These are phyloP conservation scores for Venturia oleaginea DNA, from an alignment of 2,329 filamentous ascomycete genomes.

Conservation along the genomic window DNA sequence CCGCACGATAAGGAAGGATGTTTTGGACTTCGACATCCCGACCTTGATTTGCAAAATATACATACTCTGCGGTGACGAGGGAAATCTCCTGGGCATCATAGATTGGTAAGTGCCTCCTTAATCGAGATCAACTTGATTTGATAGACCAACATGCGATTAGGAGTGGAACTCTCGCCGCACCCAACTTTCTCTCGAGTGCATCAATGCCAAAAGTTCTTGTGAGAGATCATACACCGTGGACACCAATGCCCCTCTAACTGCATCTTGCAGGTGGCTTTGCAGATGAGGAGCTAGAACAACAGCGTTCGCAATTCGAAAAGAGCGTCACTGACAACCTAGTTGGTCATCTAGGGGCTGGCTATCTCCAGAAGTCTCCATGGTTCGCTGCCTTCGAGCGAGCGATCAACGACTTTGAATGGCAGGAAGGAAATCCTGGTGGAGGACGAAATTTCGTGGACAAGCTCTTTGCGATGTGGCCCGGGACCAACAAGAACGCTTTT, in stretches of 20 bases:
- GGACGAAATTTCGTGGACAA: not conserved
- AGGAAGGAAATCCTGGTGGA: not conserved
- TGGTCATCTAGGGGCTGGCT: not conserved
- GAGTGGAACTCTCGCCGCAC: not conserved
- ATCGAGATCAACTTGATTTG: not conserved
- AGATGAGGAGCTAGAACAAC: not conserved
- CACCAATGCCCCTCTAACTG: not conserved
- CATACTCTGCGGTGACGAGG: constrained; percentile 16
- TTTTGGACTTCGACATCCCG: constrained; percentile 12
- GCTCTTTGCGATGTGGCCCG: not conserved
- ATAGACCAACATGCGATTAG: not conserved
- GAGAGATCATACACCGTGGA: not conserved
- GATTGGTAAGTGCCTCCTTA: constrained; percentile 12
- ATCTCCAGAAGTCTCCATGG: not conserved
- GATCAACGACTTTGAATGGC: not conserved
- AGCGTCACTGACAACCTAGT: not conserved
- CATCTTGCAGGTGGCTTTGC: not conserved
- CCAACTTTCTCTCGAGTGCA: not conserved
- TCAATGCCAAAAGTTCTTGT: not conserved
- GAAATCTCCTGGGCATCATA: constrained; percentile 17
- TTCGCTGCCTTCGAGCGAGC: not conserved
- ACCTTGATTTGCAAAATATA: constrained; percentile 18
- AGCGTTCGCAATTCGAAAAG: not conserved
- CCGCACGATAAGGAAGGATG: not conserved
- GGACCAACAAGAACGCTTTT: not conserved